phyloP scores from a whole-genome alignment of 805 yeast species.

The Nakazawaea molendinolei region DNA sequence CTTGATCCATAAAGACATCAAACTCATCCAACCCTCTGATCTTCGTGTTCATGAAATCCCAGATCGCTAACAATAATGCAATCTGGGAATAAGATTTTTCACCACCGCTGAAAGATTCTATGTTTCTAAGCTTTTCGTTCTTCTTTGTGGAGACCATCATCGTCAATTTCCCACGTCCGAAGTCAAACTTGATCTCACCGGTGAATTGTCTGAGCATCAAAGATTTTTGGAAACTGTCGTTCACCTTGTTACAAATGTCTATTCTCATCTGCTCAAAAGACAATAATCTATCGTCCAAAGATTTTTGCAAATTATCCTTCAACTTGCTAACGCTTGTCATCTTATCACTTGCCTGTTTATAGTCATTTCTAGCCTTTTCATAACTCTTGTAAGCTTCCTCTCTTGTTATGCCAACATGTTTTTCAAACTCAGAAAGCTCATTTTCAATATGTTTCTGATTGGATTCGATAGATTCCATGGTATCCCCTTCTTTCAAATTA shows the following conservation, averaged over 20 bases:
- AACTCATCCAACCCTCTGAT: conserved; percentile 92
- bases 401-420: conserved; percentile 44
- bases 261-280: conserved; percentile 34
- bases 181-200: conserved; percentile 66
- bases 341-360: conserved; percentile 34
- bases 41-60: conserved; percentile 88
- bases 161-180: conserved; percentile 39
- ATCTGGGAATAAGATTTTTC: conserved; percentile 93
- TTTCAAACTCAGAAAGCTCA: conserved; percentile 46
- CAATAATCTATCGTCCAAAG: conserved; percentile 36
- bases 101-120: conserved; percentile 90
- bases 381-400: conserved; percentile 48
- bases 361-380: conserved; percentile 34
- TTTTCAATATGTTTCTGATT: conserved; percentile 41
- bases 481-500: conserved; percentile 29
- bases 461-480: conserved; percentile 38
- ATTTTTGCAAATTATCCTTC: conserved; percentile 23
- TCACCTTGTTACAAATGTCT: conserved; percentile 40
- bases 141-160: conserved; percentile 58
- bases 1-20: conserved; percentile 96
- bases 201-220: conserved; percentile 62
- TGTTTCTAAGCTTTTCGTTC: conserved; percentile 55
- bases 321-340: conserved; percentile 27
- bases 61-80: conserved; percentile 78
- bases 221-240: conserved; percentile 50